Evolutionary conservation across 371 early-diverging fungal species (phyloP), one percentile per base, ranked within the genome.

Genomic region (Circinella umbellata): DNA sequence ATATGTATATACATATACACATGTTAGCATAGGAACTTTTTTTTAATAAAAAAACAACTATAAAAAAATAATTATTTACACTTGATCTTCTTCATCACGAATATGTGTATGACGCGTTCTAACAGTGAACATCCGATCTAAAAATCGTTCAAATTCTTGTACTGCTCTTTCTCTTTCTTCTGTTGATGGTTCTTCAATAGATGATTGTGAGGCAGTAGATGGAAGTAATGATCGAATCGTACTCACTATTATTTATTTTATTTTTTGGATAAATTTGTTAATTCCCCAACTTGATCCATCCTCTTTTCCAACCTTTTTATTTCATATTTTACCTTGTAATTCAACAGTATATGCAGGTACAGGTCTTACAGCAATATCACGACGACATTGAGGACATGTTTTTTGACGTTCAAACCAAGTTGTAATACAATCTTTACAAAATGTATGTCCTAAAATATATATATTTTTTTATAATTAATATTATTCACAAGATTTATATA

Each of bases 341-440:
- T 61, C 42, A 3, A 68, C 68, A 14, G 68, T 61, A 48, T 49
- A 68, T 15, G 68, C 60, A 3, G 68, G 68, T 4, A 61, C 61
- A 17, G 68, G 68, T 15, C 68, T 61, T 17, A 13, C 35, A 13
- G 9, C 36, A 18, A 68, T 68, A 37, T 36, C 51, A 18, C 60
- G 68, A 18, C 68, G 60, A 27, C 68, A 68, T 36, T 37, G 36
- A 18, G 68, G 68, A 61, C 68, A 68, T 35, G 60, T 37, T 38
- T 68, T 68, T 51, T 68, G 68, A 17, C 62, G 60, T 8, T 11
- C 48, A 18, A 68, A 61, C 68, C 68, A 68, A 9, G 49, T 47
- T 4, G 8, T 61, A n/a, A 68, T 35, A 61, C 68, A 68, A 18
- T 49, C 68, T 2, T 20, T 42, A 38, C 68, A 68, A 27, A 68